Base-by-base conservation (phyloP, 805 yeast species). In the Wickerhamiella nectarea region DNA sequence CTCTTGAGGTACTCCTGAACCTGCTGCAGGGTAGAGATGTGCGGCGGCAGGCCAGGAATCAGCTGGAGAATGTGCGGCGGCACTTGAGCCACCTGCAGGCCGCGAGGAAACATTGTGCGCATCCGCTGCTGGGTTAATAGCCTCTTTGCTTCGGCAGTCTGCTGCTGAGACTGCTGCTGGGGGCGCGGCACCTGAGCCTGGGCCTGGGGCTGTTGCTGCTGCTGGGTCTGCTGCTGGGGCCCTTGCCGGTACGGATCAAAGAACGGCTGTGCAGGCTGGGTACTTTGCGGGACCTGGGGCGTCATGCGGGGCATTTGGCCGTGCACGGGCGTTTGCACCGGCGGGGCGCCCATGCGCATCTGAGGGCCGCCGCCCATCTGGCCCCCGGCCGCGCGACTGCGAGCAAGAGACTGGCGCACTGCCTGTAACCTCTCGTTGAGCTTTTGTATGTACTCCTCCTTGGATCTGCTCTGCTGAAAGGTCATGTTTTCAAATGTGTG, bases 401-500 rank as follows among this genome's bases (percentile, higher is more conserved):
- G 15, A n/a, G 22, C 28, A 33, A 45, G 18, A 11, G 41, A 34
- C 26, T 25, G 41, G 29, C 42, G 47, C 28, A 50, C 46, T 9
- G 45, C 40, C 8, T 31, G 37, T 34, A 52, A 35, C 35, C 52
- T 48, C 31, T 18, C 28, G 36, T 47, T 43, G 22, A 49, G 37
- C 36, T 45, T 48, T 12, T 45, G 48, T 14, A 46, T 11, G 17
- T 50, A 51, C 52, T 58, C 52, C 43, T 52, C 54, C 51, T 53
- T 58, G 35, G 61, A 49, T 15, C 38, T 41, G 29, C 64, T 53
- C 21, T 52, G 47, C 29, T 44, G 48, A 49, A 50, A 61, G 19
- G 58, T 57, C 21, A 45, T 39, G 24, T 48, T 49, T 38, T 63
- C 67, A 43, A 54, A 57, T 38, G 55, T 52, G 40, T 52, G 60